Conservation (phyloP, 768 basidiomycete genomes). For the Myochromella boudieri region DNA sequence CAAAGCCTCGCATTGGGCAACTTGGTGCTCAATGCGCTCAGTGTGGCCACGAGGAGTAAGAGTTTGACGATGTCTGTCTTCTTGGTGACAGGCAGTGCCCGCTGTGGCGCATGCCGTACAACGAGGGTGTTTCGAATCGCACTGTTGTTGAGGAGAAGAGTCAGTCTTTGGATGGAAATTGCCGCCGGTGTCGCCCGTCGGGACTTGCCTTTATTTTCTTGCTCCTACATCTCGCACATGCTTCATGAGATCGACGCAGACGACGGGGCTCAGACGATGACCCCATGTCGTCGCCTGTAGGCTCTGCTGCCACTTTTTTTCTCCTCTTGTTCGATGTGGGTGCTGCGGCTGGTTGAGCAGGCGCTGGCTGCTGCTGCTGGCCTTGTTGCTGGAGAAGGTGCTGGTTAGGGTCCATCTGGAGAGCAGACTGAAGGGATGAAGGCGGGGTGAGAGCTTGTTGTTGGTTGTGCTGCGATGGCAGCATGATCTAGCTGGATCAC, state of each 20-base stretch:
- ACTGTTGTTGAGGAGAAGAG: slow-evolving; percentile 49
- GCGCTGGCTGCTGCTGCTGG: slow-evolving; percentile 25
- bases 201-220: slow-evolving; percentile 93
- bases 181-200: slow-evolving; percentile 77
- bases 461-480: slow-evolving; percentile 32
- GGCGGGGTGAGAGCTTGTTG: slow-evolving; percentile 32
- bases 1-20: slow-evolving; percentile 75
- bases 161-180: slow-evolving; percentile 62
- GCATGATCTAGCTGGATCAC: slow-evolving; percentile 30
- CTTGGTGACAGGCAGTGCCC: slow-evolving; percentile 79
- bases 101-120: slow-evolving; percentile 85
- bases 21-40: slow-evolving; percentile 78
- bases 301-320: slow-evolving; percentile 60
- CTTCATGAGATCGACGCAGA: slow-evolving; percentile 86
- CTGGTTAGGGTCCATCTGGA: slow-evolving; percentile 70
- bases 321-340: slow-evolving; percentile 44
- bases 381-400: slow-evolving; percentile 47
- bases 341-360: slow-evolving; percentile 26
- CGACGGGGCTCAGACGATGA: slow-evolving; percentile 73
- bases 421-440: slow-evolving; percentile 57
- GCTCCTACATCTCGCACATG: slow-evolving; percentile 89
- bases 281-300: slow-evolving; percentile 51
- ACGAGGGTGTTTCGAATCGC: slow-evolving; percentile 87
- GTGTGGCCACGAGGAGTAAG: slow-evolving; percentile 84
- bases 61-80: slow-evolving; percentile 85